A percentile compares a stretch with the other conserved stretches of the same genome.
Conservation (phyloP, 2,329 filamentous ascomycete species). For the Colletotrichum abscissum region DNA sequence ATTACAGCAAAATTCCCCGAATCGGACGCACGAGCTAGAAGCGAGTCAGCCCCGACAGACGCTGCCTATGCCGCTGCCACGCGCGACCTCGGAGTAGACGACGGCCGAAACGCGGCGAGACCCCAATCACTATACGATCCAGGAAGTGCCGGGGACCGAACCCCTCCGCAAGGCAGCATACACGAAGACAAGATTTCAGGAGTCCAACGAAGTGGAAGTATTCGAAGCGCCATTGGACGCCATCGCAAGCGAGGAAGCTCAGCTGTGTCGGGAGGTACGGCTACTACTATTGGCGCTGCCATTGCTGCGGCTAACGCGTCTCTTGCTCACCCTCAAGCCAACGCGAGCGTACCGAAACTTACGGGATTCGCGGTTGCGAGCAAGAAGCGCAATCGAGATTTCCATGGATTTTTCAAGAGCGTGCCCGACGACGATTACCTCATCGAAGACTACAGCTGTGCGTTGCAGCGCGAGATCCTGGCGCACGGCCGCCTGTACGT, state of each 20-base stretch:
- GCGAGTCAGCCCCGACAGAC: slow-evolving; percentile 70
- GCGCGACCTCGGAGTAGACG: slow-evolving; percentile 51
- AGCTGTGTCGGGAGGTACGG: slow-evolving; percentile 70
- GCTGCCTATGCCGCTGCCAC: slow-evolving; percentile 40
- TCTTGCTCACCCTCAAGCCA: slow-evolving; percentile 71
- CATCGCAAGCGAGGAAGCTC: slow-evolving; percentile 88
- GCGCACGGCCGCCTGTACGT: slow-evolving; percentile 95
- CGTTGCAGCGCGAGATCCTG: slow-evolving; percentile 93
- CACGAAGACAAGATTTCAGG: slow-evolving; percentile 69
- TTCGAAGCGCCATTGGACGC: slow-evolving; percentile 68
- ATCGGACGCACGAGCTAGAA: slow-evolving; percentile 58
- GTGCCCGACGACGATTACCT: slow-evolving; percentile 98
- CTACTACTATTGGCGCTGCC: slow-evolving; percentile 76
- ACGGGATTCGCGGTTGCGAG: slow-evolving; percentile 97
- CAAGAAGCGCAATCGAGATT: slow-evolving; percentile 95
- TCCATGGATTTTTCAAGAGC: slow-evolving; percentile 92
- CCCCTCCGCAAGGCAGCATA: slow-evolving; percentile 73
- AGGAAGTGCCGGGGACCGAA: slow-evolving; percentile 65
- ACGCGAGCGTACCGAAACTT: slow-evolving; percentile 75
- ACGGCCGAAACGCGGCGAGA: slow-evolving; percentile 45
- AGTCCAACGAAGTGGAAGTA: slow-evolving; percentile 73
- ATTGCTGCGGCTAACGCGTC: slow-evolving; percentile 76
- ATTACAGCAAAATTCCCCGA: slow-evolving; percentile 67
- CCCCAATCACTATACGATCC: slow-evolving; percentile 65
- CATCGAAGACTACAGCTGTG: slow-evolving; percentile 98